Base-by-base conservation (phyloP, 768 basidiomycete species). In the Megacollybia marginata region DNA sequence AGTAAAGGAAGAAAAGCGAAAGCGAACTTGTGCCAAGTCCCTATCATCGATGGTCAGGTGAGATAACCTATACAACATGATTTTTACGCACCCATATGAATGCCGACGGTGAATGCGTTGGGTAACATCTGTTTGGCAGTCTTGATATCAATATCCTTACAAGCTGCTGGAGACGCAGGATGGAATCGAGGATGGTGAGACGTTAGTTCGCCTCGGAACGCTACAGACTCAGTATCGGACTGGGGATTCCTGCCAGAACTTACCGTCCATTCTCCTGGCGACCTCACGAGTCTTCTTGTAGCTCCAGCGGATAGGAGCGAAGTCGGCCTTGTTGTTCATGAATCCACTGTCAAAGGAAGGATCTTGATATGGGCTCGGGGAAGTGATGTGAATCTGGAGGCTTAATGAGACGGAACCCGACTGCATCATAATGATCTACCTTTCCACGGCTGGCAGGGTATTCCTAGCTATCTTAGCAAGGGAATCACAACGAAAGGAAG, bases 301-400 rank as follows among this genome's bases (percentile, higher is more conserved):
- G 60, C 80, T 80, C 84, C 84, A 85, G 33, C 82, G 79, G 56
- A 85, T 80, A 12, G 84, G 84, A 19, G 82, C 82, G 57, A 84
- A 83, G 68, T 85, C 84, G 28, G 83, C 83, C 69, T 83, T 83
- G 70, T 85, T 62, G 69, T 83, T 85, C 83, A 86, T 80, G 76
- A 86, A 85, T n/a, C 84, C 84, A 51, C 74, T 76, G 67, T 86
- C 84, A 58, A 84, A 85, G 65, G 62, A 69, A 4, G 84, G 82
- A 55, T 78, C 78, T 55, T 67, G 63, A 65, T 83, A 85, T 5
- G 83, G 83, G 68, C 71, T 79, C 42, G 73, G 52, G 18, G 78
- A 81, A 43, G 65, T 58, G 61, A 85, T 79, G 61, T 84, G 83
- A 58, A 85, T 84, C 78, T 80, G 36, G 10, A 43, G 10, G 12